Evolutionary conservation across 1,284 basidiomycete genomes (phyloP).

Genomic region (Trametes pubescens): DNA sequence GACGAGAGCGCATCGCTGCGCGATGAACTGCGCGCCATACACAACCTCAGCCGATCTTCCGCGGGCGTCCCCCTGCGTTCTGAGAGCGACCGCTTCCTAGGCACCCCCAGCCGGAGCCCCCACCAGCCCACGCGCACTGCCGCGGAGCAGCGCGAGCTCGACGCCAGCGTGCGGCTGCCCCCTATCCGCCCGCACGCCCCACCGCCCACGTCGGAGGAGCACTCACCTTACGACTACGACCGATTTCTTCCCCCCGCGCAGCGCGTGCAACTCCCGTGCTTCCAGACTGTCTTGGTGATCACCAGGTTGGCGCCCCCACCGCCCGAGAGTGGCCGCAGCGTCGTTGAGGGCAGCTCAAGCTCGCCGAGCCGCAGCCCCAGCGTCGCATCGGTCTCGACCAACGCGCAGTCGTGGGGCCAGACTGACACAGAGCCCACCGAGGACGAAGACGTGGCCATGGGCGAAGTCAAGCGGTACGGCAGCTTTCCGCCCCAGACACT

Average conservation of each 20-base stretch:
- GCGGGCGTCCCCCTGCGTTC: conserved; percentile 2
- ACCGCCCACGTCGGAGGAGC: background rate
- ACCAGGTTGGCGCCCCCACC: background rate
- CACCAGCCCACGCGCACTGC: conserved; percentile 8
- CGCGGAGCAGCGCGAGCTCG: conserved; percentile 8
- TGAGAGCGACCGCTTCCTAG: conserved; percentile 18
- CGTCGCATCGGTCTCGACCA: conserved; percentile 20
- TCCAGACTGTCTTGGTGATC: conserved; percentile 14
- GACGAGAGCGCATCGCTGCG: background rate
- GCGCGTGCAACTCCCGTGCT: conserved; percentile 16
- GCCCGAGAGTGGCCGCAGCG: background rate
- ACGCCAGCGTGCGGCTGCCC: conserved; percentile 12
- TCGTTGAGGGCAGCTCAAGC: conserved; percentile 6
- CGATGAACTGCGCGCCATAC: background rate
- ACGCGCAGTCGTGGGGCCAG: conserved; percentile 13
- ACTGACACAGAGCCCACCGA: conserved; percentile 29
- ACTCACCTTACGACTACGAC: conserved; percentile 9
- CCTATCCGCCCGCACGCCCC: conserved; percentile 3
- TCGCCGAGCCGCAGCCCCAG: conserved; percentile 30
- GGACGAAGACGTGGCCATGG: conserved; percentile 25
- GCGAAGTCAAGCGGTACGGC: conserved; percentile 2
- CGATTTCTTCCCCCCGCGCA: background rate
- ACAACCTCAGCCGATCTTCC: background rate
- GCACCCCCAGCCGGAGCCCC: background rate
- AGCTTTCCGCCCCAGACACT: background rate